phyloP scores from a whole-genome alignment of 176 grass and related monocot genomes.

The Triticum aestivum region DNA sequence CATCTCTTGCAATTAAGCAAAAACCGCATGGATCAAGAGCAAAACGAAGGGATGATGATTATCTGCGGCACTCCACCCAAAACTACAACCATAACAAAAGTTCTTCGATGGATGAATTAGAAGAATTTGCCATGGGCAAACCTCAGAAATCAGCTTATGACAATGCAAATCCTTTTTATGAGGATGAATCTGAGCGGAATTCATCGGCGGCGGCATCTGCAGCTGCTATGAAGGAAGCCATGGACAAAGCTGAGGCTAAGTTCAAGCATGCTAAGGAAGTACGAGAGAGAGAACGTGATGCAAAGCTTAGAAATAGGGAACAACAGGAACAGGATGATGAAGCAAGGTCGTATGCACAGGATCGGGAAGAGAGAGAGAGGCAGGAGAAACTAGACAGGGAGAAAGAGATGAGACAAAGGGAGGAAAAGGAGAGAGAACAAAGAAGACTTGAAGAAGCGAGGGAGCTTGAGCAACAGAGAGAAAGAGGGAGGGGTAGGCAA shows the following conservation, averaged over 20 bases:
- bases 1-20: slow-evolving; percentile 59
- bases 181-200: slow-evolving; percentile 71
- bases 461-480: slow-evolving; percentile 57
- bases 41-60: slow-evolving; percentile 47
- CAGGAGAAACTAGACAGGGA: slow-evolving; percentile 48
- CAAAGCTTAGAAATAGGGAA: slow-evolving; percentile 59
- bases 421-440: slow-evolving; percentile 55
- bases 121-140: slow-evolving; percentile 80
- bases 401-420: slow-evolving; percentile 45
- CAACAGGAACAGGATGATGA: slow-evolving; percentile 50
- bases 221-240: slow-evolving; percentile 94
- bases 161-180: slow-evolving; percentile 39
- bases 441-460: slow-evolving; percentile 57
- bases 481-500: slow-evolving; percentile 68
- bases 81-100: slow-evolving; percentile 56
- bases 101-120: slow-evolving; percentile 74
- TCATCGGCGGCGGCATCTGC: slow-evolving; percentile 73
- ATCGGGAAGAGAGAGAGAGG: slow-evolving; percentile 45
- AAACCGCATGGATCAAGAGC: slow-evolving; percentile 38
- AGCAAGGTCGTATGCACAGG: slow-evolving; percentile 34
- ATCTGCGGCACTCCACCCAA: slow-evolving; percentile 36
- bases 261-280: slow-evolving; percentile 93
- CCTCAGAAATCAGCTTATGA: slow-evolving; percentile 47
- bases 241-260: slow-evolving; percentile 94
- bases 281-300: slow-evolving; percentile 75